Evolutionary conservation across 208 protist species (phyloP), one percentile per base, ranked within the genome.

Genomic region (Crithidia sp.): DNA sequence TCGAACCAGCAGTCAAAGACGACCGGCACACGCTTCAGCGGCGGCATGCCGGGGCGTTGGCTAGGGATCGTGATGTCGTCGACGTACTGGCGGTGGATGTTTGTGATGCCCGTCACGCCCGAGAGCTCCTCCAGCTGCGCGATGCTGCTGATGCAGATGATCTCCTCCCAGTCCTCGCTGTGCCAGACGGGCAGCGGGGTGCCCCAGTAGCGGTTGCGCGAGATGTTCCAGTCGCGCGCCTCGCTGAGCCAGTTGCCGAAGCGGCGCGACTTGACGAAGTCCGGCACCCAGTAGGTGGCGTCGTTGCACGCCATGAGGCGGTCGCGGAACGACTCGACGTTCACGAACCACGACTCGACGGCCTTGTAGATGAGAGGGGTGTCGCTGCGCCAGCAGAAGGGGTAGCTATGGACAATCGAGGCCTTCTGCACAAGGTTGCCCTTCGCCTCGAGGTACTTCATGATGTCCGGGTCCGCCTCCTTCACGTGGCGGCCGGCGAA

Each of bases 1-100:
- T 99, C 99, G 85, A 99, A 99, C 99, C 99, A 99, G 96, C 99
- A 99, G 91, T 99, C 99, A 82, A 99, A 99, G 13, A 99, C 99
- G 76, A 99, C 97, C 17, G 81, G 76, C 16, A 99, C 93, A 70
- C 99, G 95, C 43, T 84, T 80, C 43, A 99, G 86, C 13, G 87
- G 90, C 9, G 85, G 80, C 76, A 91, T 87, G 41, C 92, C 95
- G 56, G 93, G 95, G 16, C 91, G 83, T 76, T 95, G 90, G 44
- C 96, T 99, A 28, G 98, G 98, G 82, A 99, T 99, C 36, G 94
- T 99, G 71, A 99, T 93, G 49, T 99, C 56, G 82, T 99, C 99
- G 19, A 99, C 93, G 67, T 81, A 92, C 50, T 99, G 92, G 59
- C 98, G 90, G 87, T 99, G 99, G 17, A 99, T 82, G 85, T 99